Evolutionary conservation across 192 early-diverging fungal genomes (phyloP), one percentile per base, ranked within the genome.

Genomic region (Coemansia sp.): DNA sequence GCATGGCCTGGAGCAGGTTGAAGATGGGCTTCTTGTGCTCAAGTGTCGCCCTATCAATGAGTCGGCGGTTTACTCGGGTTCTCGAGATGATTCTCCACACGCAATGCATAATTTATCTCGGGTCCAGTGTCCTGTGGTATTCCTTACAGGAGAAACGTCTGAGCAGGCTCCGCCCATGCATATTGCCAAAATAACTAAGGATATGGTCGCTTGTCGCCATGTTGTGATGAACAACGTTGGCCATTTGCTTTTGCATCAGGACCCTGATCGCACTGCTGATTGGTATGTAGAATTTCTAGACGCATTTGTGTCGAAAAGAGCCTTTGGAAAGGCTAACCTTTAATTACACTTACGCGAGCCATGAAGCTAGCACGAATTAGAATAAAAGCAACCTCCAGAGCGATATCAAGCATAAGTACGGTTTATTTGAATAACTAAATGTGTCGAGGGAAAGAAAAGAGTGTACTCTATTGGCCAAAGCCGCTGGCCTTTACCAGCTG

Each of bases 31-130:
- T n/a, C 35, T 69, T 20, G 51, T 51, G 13, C 63, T 83, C 1
- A 83, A 83, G 50, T 83, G 80, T 39, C 64, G 70, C 2, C 80
- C 80, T 0, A n/a, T 0, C 1, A 71, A 71, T 37, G 80, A 83
- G 34, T 61, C 69, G 1, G 71, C 65, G 0, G 67, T 70, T 20
- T 83, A 53, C 33, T 38, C 50, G 5, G 80, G 71, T 14, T 65
- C 69, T 0, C 16, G 31, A 26, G 20, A 60, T 11, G 65, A 65
- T 1, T 70, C 74, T 10, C 57, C 65, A 5, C 60, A 45, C 57
- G 55, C 71, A 0, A 60, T 62, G 8, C 11, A 34, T 7, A 67
- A 63, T 14, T 26, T 83, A 51, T 45, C 50, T 51, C 60, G 60
- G 42, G 43, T 82, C 7, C 56, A 45, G 10, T 73, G 79, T 16